Evolutionary conservation across 306 rosid species (phyloP).

Genomic region (Cucurbita moschata): DNA sequence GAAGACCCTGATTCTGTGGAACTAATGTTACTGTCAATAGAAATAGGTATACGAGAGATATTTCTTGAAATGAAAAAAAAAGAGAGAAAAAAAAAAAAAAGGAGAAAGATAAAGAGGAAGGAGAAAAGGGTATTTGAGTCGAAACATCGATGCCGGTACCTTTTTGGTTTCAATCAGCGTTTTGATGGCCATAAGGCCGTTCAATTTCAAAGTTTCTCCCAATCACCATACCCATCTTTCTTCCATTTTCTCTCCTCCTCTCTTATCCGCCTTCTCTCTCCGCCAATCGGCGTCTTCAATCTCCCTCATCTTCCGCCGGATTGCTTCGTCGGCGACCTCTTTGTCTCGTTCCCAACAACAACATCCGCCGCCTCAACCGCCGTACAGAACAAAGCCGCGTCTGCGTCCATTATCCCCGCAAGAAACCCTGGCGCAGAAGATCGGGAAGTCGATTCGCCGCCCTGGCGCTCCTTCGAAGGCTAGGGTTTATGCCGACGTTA

Average conservation of each 20-base stretch:
- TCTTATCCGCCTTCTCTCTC: neutral
- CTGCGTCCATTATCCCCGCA: slow-evolving; percentile 11
- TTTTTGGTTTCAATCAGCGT: slow-evolving; percentile 5
- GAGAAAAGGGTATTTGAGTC: neutral
- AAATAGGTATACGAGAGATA: no score
- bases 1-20: no score
- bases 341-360: slow-evolving; percentile 13
- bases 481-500: slow-evolving; percentile 35
- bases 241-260: neutral
- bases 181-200: slow-evolving; percentile 79
- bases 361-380: slow-evolving; percentile 7
- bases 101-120: neutral
- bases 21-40: no score
- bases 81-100: neutral
- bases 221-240: neutral
- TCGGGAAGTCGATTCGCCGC: slow-evolving; percentile 84
- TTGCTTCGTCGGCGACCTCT: slow-evolving; percentile 25
- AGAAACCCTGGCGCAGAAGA: slow-evolving; percentile 86
- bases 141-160: neutral
- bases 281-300: neutral
- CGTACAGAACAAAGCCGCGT: slow-evolving; percentile 6
- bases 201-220: slow-evolving; percentile 37
- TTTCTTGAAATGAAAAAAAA: no score
- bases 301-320: slow-evolving; percentile 23
- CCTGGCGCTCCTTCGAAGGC: slow-evolving; percentile 65